phyloP scores from a whole-genome alignment of 129 eudicot species.

The Chrysanthemum makinoi region DNA sequence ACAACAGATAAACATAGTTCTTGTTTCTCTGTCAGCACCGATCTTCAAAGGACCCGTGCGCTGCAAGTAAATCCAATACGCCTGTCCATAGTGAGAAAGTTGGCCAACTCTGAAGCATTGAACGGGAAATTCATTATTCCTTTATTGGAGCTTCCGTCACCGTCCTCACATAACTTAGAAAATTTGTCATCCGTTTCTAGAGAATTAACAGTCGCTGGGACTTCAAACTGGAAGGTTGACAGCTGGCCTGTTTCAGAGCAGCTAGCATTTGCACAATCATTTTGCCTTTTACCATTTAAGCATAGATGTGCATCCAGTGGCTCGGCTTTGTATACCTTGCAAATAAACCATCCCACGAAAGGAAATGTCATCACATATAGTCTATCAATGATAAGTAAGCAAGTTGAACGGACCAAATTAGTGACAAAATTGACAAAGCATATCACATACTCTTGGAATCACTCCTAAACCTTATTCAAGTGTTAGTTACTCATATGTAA shows the following conservation, averaged over 20 bases:
- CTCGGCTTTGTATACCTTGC: conserved; percentile 91
- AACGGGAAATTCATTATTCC: conserved; percentile 61
- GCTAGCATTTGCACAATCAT: conserved; percentile 28
- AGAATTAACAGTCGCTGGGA: conserved; percentile 25
- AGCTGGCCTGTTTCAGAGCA: conserved; percentile 44
- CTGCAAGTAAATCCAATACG: conserved; percentile 83
- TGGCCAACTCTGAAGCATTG: conserved; percentile 95
- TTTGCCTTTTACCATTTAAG: conserved; percentile 48
- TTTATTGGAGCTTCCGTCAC: conserved; percentile 31
- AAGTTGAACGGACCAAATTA: too few species aligned
- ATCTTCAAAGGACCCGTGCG: conserved; percentile 57
- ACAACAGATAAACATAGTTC: conserved; percentile 94
- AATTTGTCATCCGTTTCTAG: conserved; percentile 34
- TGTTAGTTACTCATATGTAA: too few species aligned
- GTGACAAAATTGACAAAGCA: too few species aligned
- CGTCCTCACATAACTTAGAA: conserved; percentile 34
- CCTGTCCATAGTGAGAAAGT: conserved; percentile 86
- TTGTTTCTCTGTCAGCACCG: conserved; percentile 78
- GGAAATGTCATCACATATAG: too few species aligned
- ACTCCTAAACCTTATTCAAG: too few species aligned
- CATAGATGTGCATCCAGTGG: conserved; percentile 78
- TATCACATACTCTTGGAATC: too few species aligned
- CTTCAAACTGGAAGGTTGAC: conserved; percentile 33
- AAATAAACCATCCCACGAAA: too few species aligned
- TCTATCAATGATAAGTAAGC: too few species aligned